phyloP scores from a whole-genome alignment of 805 yeast species.

The Hanseniaspora meyeri region DNA sequence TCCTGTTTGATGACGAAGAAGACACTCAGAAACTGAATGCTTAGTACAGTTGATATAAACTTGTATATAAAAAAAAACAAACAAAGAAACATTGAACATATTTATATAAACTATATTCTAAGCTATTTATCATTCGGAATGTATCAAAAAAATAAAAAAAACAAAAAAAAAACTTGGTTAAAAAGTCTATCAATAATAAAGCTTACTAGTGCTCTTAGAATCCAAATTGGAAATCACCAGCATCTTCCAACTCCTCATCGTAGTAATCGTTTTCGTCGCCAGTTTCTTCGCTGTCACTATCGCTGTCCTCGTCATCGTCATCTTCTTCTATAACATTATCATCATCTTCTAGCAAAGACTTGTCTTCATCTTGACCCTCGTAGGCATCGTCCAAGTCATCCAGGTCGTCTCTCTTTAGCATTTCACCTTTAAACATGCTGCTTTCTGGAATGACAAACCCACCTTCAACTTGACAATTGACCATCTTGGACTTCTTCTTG shows the following conservation, averaged over 20 bases:
- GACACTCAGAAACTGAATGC: neutral
- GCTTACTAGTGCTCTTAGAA: neutral
- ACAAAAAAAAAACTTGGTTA: neutral
- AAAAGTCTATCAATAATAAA: neutral
- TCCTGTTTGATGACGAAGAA: slow-evolving; percentile 34
- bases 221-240: slow-evolving; percentile 21
- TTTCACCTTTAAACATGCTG: slow-evolving; percentile 44
- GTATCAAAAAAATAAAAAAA: neutral
- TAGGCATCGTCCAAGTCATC: slow-evolving; percentile 24
- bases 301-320: slow-evolving; percentile 8
- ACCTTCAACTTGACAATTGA: slow-evolving; percentile 79
- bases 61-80: neutral
- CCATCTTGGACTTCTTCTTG: slow-evolving; percentile 50
- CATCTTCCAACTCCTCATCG: slow-evolving; percentile 26
- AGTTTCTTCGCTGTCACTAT: slow-evolving; percentile 15
- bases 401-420: slow-evolving; percentile 31
- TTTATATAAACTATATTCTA: neutral
- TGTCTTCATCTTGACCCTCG: slow-evolving; percentile 6
- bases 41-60: neutral
- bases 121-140: neutral
- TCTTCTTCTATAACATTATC: slow-evolving; percentile 12
- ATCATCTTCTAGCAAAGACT: slow-evolving; percentile 13
- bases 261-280: slow-evolving; percentile 26
- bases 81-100: neutral
- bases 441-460: slow-evolving; percentile 53